These are phyloP conservation scores for Elymus sibiricus DNA, from an alignment of 176 grass and related monocot species.

Conservation along the genomic window DNA sequence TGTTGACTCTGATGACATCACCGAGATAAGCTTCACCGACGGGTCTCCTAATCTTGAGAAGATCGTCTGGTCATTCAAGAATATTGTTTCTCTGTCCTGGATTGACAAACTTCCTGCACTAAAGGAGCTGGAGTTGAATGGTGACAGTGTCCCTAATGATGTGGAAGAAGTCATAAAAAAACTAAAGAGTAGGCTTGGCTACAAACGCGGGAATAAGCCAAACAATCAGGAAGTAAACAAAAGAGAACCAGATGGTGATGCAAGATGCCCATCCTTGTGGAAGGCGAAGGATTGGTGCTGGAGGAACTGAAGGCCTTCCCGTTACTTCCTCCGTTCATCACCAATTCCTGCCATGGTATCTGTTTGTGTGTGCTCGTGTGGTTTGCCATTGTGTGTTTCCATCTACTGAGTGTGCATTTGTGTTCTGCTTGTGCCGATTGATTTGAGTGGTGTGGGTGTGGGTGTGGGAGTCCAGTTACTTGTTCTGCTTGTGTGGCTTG, in stretches of 20 bases:
- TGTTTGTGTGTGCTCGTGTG: background rate
- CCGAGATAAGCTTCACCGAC: no score
- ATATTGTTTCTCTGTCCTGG: background rate
- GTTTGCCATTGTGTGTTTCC: background rate
- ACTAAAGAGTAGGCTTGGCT: no score
- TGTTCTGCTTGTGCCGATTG: background rate
- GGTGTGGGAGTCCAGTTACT: background rate
- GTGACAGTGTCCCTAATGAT: fast-evolving
- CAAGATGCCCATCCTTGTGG: background rate
- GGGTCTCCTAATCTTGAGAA: no score
- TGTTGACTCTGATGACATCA: background rate
- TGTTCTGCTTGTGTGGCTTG: background rate
- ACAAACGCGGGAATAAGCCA: background rate
- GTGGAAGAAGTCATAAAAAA: background rate
- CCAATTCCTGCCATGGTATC: background rate
- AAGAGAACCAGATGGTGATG: background rate
- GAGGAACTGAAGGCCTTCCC: background rate
- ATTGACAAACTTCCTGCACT: background rate
- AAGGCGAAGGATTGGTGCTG: background rate
- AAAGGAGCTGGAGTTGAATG: background rate
- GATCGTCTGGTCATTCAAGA: background rate
- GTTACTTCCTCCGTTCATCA: background rate
- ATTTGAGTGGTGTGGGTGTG: background rate
- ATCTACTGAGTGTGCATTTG: background rate
- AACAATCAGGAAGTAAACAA: background rate